Evolutionary conservation across 805 yeast species (phyloP).

Genomic region (Candida fluviatilis): DNA sequence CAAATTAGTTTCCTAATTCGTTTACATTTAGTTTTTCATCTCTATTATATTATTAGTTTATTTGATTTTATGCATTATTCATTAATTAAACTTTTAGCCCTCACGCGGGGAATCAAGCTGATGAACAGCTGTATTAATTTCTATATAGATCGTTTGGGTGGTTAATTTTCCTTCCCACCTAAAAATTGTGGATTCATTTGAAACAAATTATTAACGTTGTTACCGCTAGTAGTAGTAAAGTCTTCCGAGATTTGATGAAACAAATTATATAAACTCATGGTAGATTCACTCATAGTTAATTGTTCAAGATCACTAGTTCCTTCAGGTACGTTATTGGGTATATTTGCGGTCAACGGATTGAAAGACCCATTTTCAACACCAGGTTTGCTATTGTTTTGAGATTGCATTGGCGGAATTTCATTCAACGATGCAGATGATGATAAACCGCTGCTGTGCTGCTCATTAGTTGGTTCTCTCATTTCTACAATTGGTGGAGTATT

Average conservation of each 20-base stretch:
- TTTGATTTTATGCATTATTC: no score
- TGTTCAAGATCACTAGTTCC: conserved; percentile 5
- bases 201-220: conserved; percentile 21
- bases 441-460: conserved; percentile 1
- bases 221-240: conserved; percentile 13
- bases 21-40: no score
- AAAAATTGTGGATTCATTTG: conserved; percentile 13
- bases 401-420: conserved; percentile 2
- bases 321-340: background rate
- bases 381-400: background rate
- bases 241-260: conserved; percentile 25
- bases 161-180: background rate
- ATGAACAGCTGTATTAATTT: no score
- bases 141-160: no score
- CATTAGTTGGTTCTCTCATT: background rate
- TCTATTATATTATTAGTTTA: no score
- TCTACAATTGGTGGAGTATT: background rate
- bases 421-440: conserved; percentile 4
- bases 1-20: no score
- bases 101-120: no score
- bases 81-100: no score
- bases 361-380: background rate
- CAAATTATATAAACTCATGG: conserved; percentile 26
- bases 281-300: conserved; percentile 22
- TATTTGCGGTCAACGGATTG: background rate